Percentiles rank a stretch among this genome's conserved stretches.
Evolutionary conservation across 768 basidiomycete species (phyloP).

Genomic region (Galerina sulciceps): DNA sequence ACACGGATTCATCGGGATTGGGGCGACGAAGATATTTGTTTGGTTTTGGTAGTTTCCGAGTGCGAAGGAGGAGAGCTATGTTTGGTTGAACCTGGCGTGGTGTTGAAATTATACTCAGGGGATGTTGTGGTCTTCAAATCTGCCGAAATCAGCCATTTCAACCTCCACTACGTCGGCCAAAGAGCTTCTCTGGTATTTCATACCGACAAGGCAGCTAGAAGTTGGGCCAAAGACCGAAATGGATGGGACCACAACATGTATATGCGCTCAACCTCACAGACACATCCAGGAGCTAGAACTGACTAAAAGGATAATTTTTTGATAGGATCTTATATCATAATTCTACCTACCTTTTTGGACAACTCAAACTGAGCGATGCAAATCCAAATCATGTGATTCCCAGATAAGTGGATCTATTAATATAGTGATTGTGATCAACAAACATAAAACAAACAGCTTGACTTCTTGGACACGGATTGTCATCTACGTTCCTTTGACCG

Average conservation of each 20-base stretch:
- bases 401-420: too few species aligned
- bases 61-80: conserved; percentile 27
- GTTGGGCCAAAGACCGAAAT: conserved; percentile 5
- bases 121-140: conserved; percentile 25
- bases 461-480: too few species aligned
- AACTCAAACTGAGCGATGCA: too few species aligned
- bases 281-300: too few species aligned
- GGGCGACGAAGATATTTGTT: conserved; percentile 24
- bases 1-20: conserved; percentile 24
- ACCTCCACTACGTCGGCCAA: conserved; percentile 24
- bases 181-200: conserved; percentile 27
- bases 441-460: too few species aligned
- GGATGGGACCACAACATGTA: conserved; percentile 3
- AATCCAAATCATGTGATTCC: too few species aligned
- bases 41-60: conserved; percentile 22
- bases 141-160: conserved; percentile 23
- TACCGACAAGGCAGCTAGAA: conserved; percentile 9
- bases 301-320: too few species aligned
- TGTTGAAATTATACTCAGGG: conserved; percentile 16
- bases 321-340: too few species aligned
- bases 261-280: too few species aligned
- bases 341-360: too few species aligned
- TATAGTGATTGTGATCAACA: too few species aligned
- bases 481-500: too few species aligned
- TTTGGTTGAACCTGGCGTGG: conserved; percentile 24